These are phyloP conservation scores for Cicer bijugum DNA, from an alignment of 306 rosid genomes.

Conservation along the genomic window DNA sequence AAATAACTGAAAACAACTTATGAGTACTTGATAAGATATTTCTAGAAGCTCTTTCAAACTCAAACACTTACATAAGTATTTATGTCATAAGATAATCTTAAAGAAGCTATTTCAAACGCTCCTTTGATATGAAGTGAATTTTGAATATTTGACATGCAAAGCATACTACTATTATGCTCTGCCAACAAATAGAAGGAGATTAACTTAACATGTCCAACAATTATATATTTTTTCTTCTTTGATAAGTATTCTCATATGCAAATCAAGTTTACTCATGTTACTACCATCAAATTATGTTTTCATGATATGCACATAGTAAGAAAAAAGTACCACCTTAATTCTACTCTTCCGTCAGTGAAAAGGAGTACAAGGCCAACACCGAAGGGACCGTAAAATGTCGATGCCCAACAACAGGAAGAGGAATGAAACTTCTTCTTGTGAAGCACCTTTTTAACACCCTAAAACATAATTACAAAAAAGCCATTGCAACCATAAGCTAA, in stretches of 20 bases:
- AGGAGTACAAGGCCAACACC: conserved; percentile 70
- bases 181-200: not conserved
- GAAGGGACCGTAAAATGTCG: conserved; percentile 61
- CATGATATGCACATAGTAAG: conserved; percentile 1
- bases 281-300: not conserved
- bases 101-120: not conserved
- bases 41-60: not conserved
- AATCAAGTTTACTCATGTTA: not conserved
- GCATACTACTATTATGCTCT: not conserved
- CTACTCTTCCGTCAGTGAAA: conserved; percentile 71
- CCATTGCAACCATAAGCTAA: conserved; percentile 30
- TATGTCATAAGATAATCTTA: not conserved
- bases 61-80: not conserved
- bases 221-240: not conserved
- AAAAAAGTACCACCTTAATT: conserved; percentile 66
- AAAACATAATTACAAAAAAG: conserved; percentile 34
- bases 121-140: not conserved
- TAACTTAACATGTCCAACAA: not conserved
- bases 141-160: conserved; percentile 1
- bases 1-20: not conserved
- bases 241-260: not conserved
- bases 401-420: conserved; percentile 87
- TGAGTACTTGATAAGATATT: not conserved
- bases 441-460: conserved; percentile 93
- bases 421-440: conserved; percentile 84